Evolutionary conservation across 768 basidiomycete genomes (phyloP).

Genomic region (Amanita muscaria): DNA sequence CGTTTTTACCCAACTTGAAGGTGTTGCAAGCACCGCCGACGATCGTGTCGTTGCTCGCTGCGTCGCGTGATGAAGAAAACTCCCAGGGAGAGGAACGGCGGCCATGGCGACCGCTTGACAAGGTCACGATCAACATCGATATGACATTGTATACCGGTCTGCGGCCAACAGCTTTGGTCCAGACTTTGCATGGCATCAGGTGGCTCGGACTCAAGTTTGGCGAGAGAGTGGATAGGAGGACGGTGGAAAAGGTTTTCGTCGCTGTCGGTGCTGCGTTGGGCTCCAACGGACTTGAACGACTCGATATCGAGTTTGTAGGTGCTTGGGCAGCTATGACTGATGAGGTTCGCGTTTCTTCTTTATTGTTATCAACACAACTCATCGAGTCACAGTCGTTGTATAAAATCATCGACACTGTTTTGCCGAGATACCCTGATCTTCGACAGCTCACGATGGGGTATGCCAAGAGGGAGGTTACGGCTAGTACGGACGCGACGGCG

Average conservation of each 20-base stretch:
- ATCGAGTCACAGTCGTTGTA: constrained; percentile 24
- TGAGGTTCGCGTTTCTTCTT: constrained; percentile 21
- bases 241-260: constrained; percentile 38
- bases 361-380: neutral
- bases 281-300: neutral
- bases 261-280: constrained; percentile 30
- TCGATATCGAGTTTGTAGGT: constrained; percentile 19
- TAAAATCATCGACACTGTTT: constrained; percentile 28
- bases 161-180: constrained; percentile 33
- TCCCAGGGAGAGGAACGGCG: constrained; percentile 1
- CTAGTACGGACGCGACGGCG: neutral
- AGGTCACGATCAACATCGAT: constrained; percentile 31
- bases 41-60: constrained; percentile 20
- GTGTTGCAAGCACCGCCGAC: constrained; percentile 30
- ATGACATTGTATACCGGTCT: constrained; percentile 38
- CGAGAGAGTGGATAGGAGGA: constrained; percentile 31
- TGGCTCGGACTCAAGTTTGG: constrained; percentile 29
- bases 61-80: constrained; percentile 13
- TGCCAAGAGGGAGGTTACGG: constrained; percentile 4
- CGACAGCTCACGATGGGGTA: constrained; percentile 20
- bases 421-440: constrained; percentile 33
- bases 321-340: constrained; percentile 20
- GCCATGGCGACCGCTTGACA: constrained; percentile 21
- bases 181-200: constrained; percentile 23
- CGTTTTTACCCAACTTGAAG: constrained; percentile 32